Evolutionary conservation across 2,329 filamentous ascomycete genomes (phyloP).

Genomic region (Phyllosticta capitalensis): DNA sequence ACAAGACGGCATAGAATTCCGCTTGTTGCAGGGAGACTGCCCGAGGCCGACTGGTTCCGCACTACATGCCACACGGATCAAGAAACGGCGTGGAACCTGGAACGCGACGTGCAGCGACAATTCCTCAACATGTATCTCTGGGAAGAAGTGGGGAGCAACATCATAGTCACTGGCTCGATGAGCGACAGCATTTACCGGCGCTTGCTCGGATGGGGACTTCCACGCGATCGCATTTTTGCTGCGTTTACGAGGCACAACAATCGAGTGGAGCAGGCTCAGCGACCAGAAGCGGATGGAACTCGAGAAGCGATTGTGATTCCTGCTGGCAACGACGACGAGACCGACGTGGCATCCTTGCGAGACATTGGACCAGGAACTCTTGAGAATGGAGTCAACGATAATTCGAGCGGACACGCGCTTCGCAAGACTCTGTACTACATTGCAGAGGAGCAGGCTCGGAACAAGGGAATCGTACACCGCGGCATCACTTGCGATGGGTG

Average conservation of each 20-base stretch:
- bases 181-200: not conserved
- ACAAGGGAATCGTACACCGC: constrained; percentile 83
- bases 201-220: constrained; percentile 3
- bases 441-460: constrained; percentile 80
- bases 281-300: constrained; percentile 1
- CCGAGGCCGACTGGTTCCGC: constrained; percentile 4
- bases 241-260: constrained; percentile 4
- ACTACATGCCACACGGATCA: constrained; percentile 1
- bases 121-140: constrained; percentile 6
- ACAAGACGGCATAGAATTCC: constrained; percentile 3
- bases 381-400: constrained; percentile 28
- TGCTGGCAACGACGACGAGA: constrained; percentile 5
- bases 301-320: not conserved
- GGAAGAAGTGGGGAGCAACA: not conserved
- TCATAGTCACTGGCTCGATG: not conserved
- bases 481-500: constrained; percentile 90
- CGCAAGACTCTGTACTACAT: constrained; percentile 83
- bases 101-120: constrained; percentile 2
- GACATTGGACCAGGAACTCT: constrained; percentile 1
- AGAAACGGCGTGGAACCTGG: constrained; percentile 4
- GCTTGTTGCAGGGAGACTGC: constrained; percentile 3
- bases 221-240: not conserved
- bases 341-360: constrained; percentile 21
- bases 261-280: not conserved
- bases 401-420: constrained; percentile 61